These are phyloP conservation scores for Echites panduratus DNA, from an alignment of 257 asterid species.

Conservation along the genomic window DNA sequence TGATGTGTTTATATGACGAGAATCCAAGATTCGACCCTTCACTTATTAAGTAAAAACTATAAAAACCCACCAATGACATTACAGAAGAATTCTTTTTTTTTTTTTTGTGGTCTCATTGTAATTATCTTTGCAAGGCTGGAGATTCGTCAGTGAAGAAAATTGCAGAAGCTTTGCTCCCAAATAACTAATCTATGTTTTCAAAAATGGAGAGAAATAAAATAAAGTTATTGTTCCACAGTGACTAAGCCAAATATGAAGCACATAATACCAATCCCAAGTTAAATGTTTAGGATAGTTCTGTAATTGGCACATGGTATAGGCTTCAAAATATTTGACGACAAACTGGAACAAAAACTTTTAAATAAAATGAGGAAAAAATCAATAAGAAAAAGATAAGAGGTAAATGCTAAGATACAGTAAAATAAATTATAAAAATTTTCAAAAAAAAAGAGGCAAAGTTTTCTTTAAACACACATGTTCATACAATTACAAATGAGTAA, in stretches of 20 bases:
- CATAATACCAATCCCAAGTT: background rate
- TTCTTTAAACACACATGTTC: background rate
- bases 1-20: background rate
- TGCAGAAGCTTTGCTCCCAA: background rate
- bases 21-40: background rate
- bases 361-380: too few relatives aligned
- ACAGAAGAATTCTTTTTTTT: background rate
- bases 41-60: background rate
- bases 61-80: background rate
- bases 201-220: background rate
- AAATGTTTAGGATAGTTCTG: background rate
- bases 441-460: too few relatives aligned
- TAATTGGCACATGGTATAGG: background rate
- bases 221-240: background rate
- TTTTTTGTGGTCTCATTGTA: background rate
- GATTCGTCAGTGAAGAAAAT: background rate
- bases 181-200: background rate
- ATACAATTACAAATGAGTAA: background rate
- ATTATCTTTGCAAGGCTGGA: background rate
- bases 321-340: background rate
- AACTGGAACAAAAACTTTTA: too few relatives aligned
- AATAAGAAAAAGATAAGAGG: background rate
- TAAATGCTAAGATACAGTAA: too few relatives aligned
- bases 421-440: too few relatives aligned
- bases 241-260: background rate